A percentile compares a stretch with the other conserved stretches of the same genome.
Evolutionary conservation across 73 alveolate species (phyloP).

Genomic region (Paramecium pentaurelia): DNA sequence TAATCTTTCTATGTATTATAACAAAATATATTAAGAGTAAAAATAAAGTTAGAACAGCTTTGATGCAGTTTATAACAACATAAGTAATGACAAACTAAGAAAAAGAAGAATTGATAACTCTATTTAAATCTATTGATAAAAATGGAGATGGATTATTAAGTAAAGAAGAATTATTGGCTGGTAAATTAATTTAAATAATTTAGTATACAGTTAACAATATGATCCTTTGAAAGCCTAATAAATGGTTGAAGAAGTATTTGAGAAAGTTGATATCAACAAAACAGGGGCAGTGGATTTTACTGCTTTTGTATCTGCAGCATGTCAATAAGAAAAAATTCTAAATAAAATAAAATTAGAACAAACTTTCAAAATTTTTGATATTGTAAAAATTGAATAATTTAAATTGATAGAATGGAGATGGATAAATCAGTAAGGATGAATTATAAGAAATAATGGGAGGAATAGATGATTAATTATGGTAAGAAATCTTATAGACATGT

Average conservation of each 20-base stretch:
- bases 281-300: conserved; percentile 51
- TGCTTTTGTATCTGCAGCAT: conserved; percentile 23
- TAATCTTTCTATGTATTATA: background rate
- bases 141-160: conserved; percentile 57
- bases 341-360: conserved; percentile 16
- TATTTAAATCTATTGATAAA: conserved; percentile 43
- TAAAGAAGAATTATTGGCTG: conserved; percentile 41
- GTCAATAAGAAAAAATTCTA: background rate
- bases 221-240: background rate
- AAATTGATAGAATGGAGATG: conserved; percentile 29
- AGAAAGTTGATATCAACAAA: conserved; percentile 37
- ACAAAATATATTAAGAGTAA: background rate
- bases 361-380: conserved; percentile 28
- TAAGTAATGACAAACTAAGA: conserved; percentile 47
- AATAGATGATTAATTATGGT: conserved; percentile 22
- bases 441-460: conserved; percentile 35
- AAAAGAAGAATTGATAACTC: conserved; percentile 32
- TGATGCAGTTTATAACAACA: conserved; percentile 41
- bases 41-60: conserved; percentile 52
- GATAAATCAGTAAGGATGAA: conserved; percentile 9
- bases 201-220: background rate
- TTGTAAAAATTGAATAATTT: background rate
- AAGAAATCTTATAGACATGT: background rate
- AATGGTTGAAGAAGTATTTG: conserved; percentile 54
- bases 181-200: background rate